Evolutionary conservation across 169 alveolate species (phyloP).

Genomic region (Plasmodium chabaudi): DNA sequence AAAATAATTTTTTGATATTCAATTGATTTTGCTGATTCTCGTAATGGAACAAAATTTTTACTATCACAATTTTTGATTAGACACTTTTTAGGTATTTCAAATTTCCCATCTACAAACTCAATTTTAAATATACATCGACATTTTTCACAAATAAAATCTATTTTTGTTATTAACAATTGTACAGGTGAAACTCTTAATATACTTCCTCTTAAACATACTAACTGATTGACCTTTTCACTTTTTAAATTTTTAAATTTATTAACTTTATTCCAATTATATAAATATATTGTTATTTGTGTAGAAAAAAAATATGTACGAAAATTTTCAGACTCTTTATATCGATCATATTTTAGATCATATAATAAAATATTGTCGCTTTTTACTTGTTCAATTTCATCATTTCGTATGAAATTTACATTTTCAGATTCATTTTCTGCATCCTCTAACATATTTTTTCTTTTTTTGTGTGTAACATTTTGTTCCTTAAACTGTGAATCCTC

Average conservation of each 20-base stretch:
- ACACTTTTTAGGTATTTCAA: conserved; percentile 56
- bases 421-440: not conserved
- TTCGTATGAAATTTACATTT: not conserved
- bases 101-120: conserved; percentile 68
- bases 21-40: conserved; percentile 74
- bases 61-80: conserved; percentile 34
- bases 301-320: conserved; percentile 41
- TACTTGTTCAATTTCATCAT: conserved; percentile 31
- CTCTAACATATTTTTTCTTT: not conserved
- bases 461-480: not conserved
- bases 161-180: conserved; percentile 39
- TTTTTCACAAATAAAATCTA: conserved; percentile 66
- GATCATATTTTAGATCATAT: conserved; percentile 27
- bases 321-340: conserved; percentile 35
- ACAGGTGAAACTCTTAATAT: conserved; percentile 71
- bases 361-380: conserved; percentile 17
- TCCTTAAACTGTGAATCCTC: not conserved
- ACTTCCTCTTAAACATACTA: conserved; percentile 65
- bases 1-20: conserved; percentile 65
- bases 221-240: conserved; percentile 70
- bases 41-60: conserved; percentile 15
- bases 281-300: conserved; percentile 39
- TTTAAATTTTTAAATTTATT: conserved; percentile 57
- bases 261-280: conserved; percentile 67
- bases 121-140: conserved; percentile 34